Base-by-base conservation (phyloP, 148 eudicot species). In the Rhododendron henanense region DNA sequence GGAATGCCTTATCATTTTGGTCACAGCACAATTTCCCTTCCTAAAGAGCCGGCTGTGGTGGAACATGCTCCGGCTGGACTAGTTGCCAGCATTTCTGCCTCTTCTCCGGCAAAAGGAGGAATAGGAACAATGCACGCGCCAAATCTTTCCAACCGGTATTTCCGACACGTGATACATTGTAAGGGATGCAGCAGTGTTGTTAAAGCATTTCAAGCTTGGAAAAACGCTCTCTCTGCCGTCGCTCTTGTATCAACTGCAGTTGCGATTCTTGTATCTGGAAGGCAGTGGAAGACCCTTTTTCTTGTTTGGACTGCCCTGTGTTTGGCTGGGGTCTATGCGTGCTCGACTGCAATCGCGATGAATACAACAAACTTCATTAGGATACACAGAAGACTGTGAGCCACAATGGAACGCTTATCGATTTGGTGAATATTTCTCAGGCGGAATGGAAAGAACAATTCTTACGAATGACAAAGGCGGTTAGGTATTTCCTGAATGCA, bases 1-100 rank as follows among this genome's bases (percentile, higher is more conserved):
- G 99, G 99, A 13, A 97, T 97, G 99, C 99, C 99, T n/a, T 97
- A 97, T 84, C 92, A 97, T 90, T 94, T 97, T 23, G 99, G 99
- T 19, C 98, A 95, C 88, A 90, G 81, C 87, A 93, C 98, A 10
- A 87, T 97, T 83, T 93, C 92, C 19, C 88, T 92, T 2, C 98
- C 98, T 19, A 84, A 88, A 78, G 86, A 82, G 51, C 93, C 98
- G 4, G 99, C 99, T 10, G 98, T 97, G 47, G 92, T 95, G 10
- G 99, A 97, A 86, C 98, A 97, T 47, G 98, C 99, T 14, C 99
- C 99, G 9, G 99, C 99, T 0, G 99, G 99, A 18, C 90, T 95
- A 3, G 87, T 92, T 47, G 99, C 99, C 21, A 95, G 87, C 59
- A 45, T 93, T 79, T 94, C 99, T 2, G 98, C 99, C 57, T 91